A percentile compares a stretch with the other conserved stretches of the same genome.
Conservation (phyloP, 495 filamentous ascomycete genomes). For the Gamarada debralockiae region DNA sequence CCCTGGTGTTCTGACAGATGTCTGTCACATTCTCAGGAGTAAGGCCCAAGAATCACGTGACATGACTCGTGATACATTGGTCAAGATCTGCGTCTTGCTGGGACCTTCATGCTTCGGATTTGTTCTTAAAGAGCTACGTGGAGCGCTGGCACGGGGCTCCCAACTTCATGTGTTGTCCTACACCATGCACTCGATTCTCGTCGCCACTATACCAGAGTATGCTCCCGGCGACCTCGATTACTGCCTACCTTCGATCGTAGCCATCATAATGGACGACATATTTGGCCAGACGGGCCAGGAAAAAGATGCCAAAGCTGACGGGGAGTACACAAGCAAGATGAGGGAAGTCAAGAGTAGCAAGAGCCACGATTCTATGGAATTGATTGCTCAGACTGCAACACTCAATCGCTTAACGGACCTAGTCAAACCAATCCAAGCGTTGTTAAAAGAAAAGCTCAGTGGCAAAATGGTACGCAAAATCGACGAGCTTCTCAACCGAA, state of each 20-base stretch:
- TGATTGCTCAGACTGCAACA: conserved; percentile 77
- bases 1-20: conserved; percentile 80
- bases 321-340: conserved; percentile 88
- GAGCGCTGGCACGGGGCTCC: conserved; percentile 76
- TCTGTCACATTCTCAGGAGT: conserved; percentile 88
- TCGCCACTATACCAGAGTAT: conserved; percentile 68
- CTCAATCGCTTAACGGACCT: conserved; percentile 69
- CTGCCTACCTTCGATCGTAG: conserved; percentile 71
- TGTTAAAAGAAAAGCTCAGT: conserved; percentile 80
- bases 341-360: conserved; percentile 97
- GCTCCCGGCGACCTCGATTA: conserved; percentile 84
- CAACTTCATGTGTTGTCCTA: conserved; percentile 95
- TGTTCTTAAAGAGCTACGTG: conserved; percentile 85
- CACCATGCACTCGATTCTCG: conserved; percentile 88
- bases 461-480: conserved; percentile 77
- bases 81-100: conserved; percentile 72
- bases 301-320: conserved; percentile 73
- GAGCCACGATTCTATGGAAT: conserved; percentile 95
- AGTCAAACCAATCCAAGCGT: conserved; percentile 66
- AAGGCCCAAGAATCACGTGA: conserved; percentile 85
- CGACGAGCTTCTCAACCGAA: conserved; percentile 82
- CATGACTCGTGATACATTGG: conserved; percentile 81
- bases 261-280: conserved; percentile 93
- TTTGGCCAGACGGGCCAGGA: conserved; percentile 95
- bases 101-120: conserved; percentile 84